phyloP scores from a whole-genome alignment of 495 filamentous ascomycete species.

The Penicillium arizonense region DNA sequence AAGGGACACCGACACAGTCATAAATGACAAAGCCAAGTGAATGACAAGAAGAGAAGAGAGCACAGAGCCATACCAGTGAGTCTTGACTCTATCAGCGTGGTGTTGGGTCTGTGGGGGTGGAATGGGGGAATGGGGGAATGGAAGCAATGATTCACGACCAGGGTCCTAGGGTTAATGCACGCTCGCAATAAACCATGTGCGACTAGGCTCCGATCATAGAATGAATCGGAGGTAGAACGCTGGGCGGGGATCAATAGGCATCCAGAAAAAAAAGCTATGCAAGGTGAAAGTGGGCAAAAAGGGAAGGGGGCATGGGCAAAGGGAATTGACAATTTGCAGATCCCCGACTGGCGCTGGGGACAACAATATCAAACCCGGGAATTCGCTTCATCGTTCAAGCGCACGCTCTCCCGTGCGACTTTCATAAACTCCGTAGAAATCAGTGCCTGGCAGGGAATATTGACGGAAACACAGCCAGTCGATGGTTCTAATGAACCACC shows the following conservation, averaged over 20 bases:
- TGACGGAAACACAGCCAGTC: not conserved
- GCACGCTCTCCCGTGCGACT: constrained; percentile 10
- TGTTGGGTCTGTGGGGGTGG: not conserved
- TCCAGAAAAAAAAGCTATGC: constrained; percentile 1
- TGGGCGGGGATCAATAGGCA: constrained; percentile 1
- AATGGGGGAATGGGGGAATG: not conserved
- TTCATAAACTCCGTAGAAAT: constrained; percentile 17
- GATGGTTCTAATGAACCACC: not conserved
- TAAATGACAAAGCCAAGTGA: not conserved
- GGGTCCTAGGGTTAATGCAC: constrained; percentile 1
- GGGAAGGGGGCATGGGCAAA: not conserved
- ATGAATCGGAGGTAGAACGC: not conserved
- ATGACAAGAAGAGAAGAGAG: constrained; percentile 3
- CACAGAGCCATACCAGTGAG: not conserved
- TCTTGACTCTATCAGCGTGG: constrained; percentile 3
- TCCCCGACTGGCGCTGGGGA: not conserved
- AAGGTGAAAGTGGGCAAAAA: not conserved
- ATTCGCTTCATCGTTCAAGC: constrained; percentile 20
- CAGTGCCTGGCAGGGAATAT: constrained; percentile 8
- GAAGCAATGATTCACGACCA: not conserved
- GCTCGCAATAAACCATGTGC: constrained; percentile 1
- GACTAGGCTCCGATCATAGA: not conserved
- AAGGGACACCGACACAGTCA: constrained; percentile 12
- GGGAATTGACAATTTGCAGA: not conserved
- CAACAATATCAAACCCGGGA: constrained; percentile 4